These are phyloP conservation scores for Micractinium conductrix DNA, from an alignment of 139 green algal species.

Conservation along the genomic window DNA sequence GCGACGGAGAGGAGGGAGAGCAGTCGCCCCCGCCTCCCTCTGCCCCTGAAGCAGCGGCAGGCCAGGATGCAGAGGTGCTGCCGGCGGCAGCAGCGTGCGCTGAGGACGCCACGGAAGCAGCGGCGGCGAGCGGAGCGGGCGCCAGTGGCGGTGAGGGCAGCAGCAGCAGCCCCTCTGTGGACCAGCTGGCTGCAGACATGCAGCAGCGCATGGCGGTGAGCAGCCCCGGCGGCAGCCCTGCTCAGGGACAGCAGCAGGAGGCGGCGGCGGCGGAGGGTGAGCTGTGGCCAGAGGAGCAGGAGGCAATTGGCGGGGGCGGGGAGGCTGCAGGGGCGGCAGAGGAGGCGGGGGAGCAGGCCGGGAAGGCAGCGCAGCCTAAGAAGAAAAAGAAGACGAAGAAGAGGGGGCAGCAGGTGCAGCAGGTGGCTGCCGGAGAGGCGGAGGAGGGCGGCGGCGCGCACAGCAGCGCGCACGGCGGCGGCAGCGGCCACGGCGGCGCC, in stretches of 20 bases:
- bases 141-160: neutral
- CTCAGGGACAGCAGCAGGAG: neutral
- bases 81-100: neutral
- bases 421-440: neutral
- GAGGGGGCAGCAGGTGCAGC: slow-evolving; percentile 1
- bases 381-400: slow-evolving; percentile 11
- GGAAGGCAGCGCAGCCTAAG: neutral
- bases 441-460: neutral
- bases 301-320: neutral
- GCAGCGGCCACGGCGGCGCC: neutral
- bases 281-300: neutral
- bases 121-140: neutral
- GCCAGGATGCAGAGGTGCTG: neutral
- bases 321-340: neutral
- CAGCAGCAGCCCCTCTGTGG: neutral
- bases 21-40: no score
- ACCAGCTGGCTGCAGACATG: neutral
- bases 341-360: neutral
- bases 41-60: neutral
- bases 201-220: neutral
- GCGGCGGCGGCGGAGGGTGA: neutral
- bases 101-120: neutral
- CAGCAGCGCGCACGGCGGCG: neutral
- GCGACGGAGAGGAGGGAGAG: neutral
- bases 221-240: neutral